Base-by-base conservation (phyloP, 2,329 filamentous ascomycete species). In the Zasmidium citrigriseum region DNA sequence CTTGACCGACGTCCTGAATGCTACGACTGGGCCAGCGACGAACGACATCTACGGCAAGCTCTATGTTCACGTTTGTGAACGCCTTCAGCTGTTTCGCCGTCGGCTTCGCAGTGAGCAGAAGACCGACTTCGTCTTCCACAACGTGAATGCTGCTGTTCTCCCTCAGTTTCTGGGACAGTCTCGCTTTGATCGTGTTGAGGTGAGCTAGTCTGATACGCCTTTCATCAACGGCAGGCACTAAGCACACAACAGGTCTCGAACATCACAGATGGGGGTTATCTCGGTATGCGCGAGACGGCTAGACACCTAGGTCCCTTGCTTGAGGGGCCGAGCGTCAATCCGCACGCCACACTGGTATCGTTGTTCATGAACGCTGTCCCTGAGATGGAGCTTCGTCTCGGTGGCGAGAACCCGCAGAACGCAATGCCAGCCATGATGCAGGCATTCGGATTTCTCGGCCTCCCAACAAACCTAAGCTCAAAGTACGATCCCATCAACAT, bases 301-400 rank as follows among this genome's bases (percentile, higher is more conserved):
- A 1, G 5, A 0, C 34, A 56, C 10, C 70, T 79, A 34, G 66
- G 59, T 3, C 71, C 69, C 0, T 54, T 78, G 1, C 72, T 81
- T 0, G 68, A 76, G 51, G 20, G 58, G 0, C 68, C 59, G 7
- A 1, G 2, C 1, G 46, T 70, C 5, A 80, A 79, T 56, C 70
- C 72, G 0, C 67, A 76, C 24, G 77, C 78, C 1, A 76, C 75
- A 0, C 65, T 80, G 0, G 57, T 81, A n/a, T 72, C 73, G 10
- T 69, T 78, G 0, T 80, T 78, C 68, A 62, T 76, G 50, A 77
- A 77, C 57, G 76, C 73, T 1, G 61, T 74, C 20, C n/a, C n/a
- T n/a, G 11, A 47, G 1, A 52, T 61, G 24, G 23, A 22, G 10
- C 9, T 10, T 11, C 46, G n/a, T 22, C 45, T 10, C 10, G 24